Base-by-base conservation (phyloP, 768 basidiomycete genomes). In the Hydnum rufescens region DNA sequence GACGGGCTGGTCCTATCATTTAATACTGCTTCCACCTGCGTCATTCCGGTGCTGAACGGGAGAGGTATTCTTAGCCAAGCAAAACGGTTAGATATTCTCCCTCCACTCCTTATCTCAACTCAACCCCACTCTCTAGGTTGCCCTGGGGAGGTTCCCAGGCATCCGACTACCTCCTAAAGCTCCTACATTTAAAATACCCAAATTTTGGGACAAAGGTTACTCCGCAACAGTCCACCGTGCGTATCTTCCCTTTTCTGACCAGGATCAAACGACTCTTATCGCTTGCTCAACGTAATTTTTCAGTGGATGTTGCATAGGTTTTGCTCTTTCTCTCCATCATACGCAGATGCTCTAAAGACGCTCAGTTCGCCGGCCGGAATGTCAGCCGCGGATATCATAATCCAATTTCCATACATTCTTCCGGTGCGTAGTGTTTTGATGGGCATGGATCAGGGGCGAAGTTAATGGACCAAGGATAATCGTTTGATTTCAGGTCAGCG, bases 101-200 rank as follows among this genome's bases (percentile, higher is more conserved):
- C 23, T 50, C 31, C 22, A 6, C n/a, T 18, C n/a, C 25, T 32
- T 42, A 16, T n/a, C 22, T 34, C 16, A 19, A 39, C 32, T 50
- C 25, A 36, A 19, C 50, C n/a, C 26, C n/a, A n/a, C 31, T 5
- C 19, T 3, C 16, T 56, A 95, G 92, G 57, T 85, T 99, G 65
- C 84, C 88, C 3, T 97, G 89, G 87, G 95, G 95, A 26, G 77
- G 82, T 25, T 75, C 78, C 2, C 92, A 96, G 60, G 77, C 88
- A 1, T 77, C 86, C 0, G 95, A 99, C 52, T 84, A 95, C 60
- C 73, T 96, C 49, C 76, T 92, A 55, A 95, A 90, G 61, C 77
- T 93, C 22, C 78, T 92, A 39, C 92, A 96, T 62, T 74, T 97
- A 32, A 99, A 97, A 65, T 95, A 97, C 62, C 83, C 93, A 26